These are phyloP conservation scores for Macrocybe gigantea DNA, from an alignment of 768 basidiomycete species.

Conservation along the genomic window DNA sequence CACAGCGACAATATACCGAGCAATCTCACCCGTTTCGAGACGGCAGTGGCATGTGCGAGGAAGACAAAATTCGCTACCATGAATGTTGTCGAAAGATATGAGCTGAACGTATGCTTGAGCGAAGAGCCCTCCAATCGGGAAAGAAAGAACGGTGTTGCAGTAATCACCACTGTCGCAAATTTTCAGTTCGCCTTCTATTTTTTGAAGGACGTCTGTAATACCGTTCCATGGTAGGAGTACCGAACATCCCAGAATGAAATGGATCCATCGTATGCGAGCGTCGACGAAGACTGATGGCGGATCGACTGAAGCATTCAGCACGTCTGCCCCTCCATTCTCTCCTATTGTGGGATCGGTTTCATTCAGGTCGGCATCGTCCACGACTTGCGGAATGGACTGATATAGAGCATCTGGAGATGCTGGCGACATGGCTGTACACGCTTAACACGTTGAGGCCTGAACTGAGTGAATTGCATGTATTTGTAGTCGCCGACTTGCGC, in stretches of 20 bases:
- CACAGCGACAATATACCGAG: background rate
- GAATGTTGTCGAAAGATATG: slow-evolving; percentile 58
- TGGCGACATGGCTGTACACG: slow-evolving; percentile 18
- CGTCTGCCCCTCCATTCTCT: slow-evolving; percentile 14
- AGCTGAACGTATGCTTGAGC: slow-evolving; percentile 52
- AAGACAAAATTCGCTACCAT: slow-evolving; percentile 64
- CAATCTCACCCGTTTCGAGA: slow-evolving; percentile 56
- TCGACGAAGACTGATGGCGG: slow-evolving; percentile 28
- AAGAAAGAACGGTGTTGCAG: slow-evolving; percentile 77
- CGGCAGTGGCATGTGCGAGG: slow-evolving; percentile 68
- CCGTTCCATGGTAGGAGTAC: slow-evolving; percentile 89
- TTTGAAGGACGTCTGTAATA: slow-evolving; percentile 24
- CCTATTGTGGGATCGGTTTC: slow-evolving; percentile 26
- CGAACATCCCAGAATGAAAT: slow-evolving; percentile 57
- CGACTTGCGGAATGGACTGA: slow-evolving; percentile 36
- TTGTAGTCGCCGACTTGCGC: background rate
- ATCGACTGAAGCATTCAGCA: slow-evolving; percentile 14
- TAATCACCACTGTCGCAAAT: slow-evolving; percentile 70
- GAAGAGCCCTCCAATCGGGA: slow-evolving; percentile 60
- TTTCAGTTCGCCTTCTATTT: background rate
- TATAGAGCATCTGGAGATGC: slow-evolving; percentile 33
- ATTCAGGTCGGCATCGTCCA: slow-evolving; percentile 21
- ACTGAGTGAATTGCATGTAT: background rate
- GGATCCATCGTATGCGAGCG: slow-evolving; percentile 50
- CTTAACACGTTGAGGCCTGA: background rate